Base-by-base conservation (phyloP, 768 basidiomycete genomes). In the Leucocoprinus birnbaumii region DNA sequence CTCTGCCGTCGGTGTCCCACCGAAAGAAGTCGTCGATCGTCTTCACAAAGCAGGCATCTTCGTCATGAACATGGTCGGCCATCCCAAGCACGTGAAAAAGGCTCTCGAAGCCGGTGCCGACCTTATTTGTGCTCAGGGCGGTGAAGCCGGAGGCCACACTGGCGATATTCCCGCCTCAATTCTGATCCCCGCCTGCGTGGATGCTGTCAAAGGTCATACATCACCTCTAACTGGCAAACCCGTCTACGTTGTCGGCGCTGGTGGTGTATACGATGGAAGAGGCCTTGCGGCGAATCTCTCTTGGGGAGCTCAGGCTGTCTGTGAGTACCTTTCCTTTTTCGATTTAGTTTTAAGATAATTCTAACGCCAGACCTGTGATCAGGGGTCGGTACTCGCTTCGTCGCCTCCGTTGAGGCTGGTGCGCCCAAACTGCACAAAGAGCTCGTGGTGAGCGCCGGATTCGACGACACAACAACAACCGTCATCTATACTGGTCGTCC, bases 1-100 rank as follows among this genome's bases (percentile, higher is more conserved):
- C 55, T 97, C 86, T 59, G 94, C 93, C 27, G 80, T 94, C 42
- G 93, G 93, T 60, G 84, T 96, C 4, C 94, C 94, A 1, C 90
- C 94, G 3, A 80, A 80, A 63, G 78, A 84, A 59, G 86, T 80
- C 27, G 89, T 97, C 34, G 89, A 94, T 25, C 82, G 75, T 60
- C 76, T 97, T 40, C 94, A 97, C 73, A 72, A 82, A 62, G 90
- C 90, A 10, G 87, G 90, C 11, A 94, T 96, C 58, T 80, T 85
- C 35, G 78, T 94, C 62, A 94, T 94, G 91, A 94, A 95, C 73
- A 94, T 93, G 91, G 87, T 96, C 56, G 94, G 94, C n/a, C 91
- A 94, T 65, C 93, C 94, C 11, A 96, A 94, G 66, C 91, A 94
- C 67, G 89, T 89, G 42, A 59, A 73, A 46, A 91, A 89, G 67